Conservation (phyloP, 2,329 filamentous ascomycete genomes). For the Peltaster fructicola region DNA sequence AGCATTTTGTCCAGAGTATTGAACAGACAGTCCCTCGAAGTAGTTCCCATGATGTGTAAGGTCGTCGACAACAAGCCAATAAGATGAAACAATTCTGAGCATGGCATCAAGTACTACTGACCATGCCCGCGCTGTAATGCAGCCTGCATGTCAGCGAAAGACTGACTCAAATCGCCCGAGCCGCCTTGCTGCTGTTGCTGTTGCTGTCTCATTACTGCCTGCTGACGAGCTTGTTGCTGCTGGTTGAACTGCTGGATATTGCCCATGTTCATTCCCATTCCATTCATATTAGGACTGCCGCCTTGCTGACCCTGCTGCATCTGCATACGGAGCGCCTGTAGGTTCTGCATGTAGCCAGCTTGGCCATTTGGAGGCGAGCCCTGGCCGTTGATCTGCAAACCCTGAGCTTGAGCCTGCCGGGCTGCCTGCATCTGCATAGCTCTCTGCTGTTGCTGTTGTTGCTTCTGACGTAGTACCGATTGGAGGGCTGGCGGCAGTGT, state of each 20-base stretch:
- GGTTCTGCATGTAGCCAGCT: slow-evolving; percentile 10
- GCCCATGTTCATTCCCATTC: slow-evolving; percentile 5
- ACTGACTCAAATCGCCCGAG: slow-evolving; percentile 9
- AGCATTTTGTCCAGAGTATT: too few relatives aligned
- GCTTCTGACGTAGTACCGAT: slow-evolving; percentile 19
- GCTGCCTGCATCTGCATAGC: slow-evolving; percentile 8
- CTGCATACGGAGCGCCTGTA: slow-evolving; percentile 13
- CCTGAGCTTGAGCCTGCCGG: slow-evolving; percentile 8
- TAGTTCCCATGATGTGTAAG: too few relatives aligned
- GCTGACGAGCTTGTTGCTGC: too few relatives aligned
- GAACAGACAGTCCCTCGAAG: too few relatives aligned
- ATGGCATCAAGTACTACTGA: too few relatives aligned
- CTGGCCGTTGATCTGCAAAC: slow-evolving; percentile 5
- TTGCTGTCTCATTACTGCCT: slow-evolving; percentile 5
- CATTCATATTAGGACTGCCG: slow-evolving; percentile 4
- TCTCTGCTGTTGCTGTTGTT: slow-evolving; percentile 19
- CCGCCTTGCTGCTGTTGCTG: slow-evolving; percentile 11
- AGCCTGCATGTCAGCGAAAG: slow-evolving; percentile 14
- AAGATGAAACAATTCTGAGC: too few relatives aligned
- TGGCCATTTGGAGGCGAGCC: slow-evolving; percentile 6
- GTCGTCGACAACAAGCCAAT: too few relatives aligned
- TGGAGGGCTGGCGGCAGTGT: slow-evolving; percentile 9
- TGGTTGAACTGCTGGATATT: slow-evolving; percentile 7
- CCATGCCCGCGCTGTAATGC: slow-evolving; percentile 3
- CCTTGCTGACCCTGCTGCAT: slow-evolving; percentile 10